phyloP scores from a whole-genome alignment of 2,329 filamentous ascomycete species.

The Trichoderma sp. region DNA sequence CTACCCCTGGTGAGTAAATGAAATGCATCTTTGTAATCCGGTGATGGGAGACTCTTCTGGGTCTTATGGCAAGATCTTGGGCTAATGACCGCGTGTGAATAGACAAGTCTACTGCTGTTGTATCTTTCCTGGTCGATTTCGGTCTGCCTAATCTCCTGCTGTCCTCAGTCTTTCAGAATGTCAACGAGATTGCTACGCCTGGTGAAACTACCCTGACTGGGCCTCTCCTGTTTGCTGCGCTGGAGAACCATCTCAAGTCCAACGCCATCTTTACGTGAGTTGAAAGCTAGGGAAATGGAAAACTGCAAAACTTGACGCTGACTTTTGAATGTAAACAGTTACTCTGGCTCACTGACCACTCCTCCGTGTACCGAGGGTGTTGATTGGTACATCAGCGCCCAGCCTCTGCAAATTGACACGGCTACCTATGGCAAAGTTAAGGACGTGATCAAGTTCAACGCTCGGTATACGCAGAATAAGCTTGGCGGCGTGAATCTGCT shows the following conservation, averaged over 20 bases:
- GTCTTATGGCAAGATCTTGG: not conserved
- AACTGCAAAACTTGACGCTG: not conserved
- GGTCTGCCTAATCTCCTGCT: conserved; percentile 33
- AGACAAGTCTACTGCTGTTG: conserved; percentile 33
- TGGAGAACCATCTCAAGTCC: conserved; percentile 40
- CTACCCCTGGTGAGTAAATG: conserved; percentile 23
- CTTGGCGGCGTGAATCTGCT: conserved; percentile 43
- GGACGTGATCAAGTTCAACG: conserved; percentile 57
- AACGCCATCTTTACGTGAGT: conserved; percentile 36
- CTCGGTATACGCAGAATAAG: conserved; percentile 55
- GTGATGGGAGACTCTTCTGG: too few relatives aligned
- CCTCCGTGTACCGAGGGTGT: conserved; percentile 63
- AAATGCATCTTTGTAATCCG: not conserved
- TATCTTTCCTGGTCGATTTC: conserved; percentile 29
- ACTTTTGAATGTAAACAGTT: conserved; percentile 33
- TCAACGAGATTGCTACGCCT: conserved; percentile 41
- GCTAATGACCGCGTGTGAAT: not conserved
- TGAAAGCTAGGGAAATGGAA: too few relatives aligned
- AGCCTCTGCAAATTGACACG: conserved; percentile 48
- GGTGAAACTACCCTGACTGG: conserved; percentile 43
- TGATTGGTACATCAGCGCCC: conserved; percentile 52
- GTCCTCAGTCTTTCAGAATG: conserved; percentile 41
- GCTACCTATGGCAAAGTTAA: conserved; percentile 54
- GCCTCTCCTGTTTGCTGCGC: conserved; percentile 46
- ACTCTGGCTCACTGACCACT: conserved; percentile 62